phyloP scores from a whole-genome alignment of 768 basidiomycete species.

The Hygrophoropsis aurantiaca region DNA sequence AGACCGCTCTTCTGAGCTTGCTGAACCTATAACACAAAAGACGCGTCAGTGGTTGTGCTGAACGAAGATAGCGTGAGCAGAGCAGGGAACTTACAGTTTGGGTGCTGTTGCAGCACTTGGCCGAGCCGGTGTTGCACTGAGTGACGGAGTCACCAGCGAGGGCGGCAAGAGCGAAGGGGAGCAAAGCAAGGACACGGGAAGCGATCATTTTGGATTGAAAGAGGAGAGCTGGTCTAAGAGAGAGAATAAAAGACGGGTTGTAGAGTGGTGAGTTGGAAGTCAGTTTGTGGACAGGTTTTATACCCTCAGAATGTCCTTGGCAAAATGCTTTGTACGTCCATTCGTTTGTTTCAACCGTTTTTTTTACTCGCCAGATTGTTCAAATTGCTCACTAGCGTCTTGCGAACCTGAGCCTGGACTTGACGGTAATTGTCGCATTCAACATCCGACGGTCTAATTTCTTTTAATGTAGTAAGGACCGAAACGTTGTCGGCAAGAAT shows the following conservation, averaged over 20 bases:
- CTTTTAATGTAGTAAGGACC: too few species aligned
- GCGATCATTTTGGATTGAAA: not conserved
- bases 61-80: too few species aligned
- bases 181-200: conserved; percentile 4
- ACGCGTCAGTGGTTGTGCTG: too few species aligned
- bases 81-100: not conserved
- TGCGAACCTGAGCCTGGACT: conserved; percentile 1
- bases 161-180: conserved; percentile 2
- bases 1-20: too few species aligned
- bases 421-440: not conserved
- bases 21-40: too few species aligned
- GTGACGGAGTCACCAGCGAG: not conserved
- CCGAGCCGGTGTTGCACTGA: conserved; percentile 3
- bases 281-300: not conserved
- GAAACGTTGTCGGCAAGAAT: too few species aligned
- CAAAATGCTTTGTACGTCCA: not conserved
- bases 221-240: not conserved
- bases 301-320: too few species aligned
- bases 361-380: not conserved
- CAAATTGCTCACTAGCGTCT: not conserved
- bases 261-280: not conserved
- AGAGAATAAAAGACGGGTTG: not conserved
- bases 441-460: too few species aligned
- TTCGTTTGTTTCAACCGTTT: not conserved
- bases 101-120: not conserved